Conservation (phyloP, 1,284 basidiomycete species). For the Peniophora sp. region DNA sequence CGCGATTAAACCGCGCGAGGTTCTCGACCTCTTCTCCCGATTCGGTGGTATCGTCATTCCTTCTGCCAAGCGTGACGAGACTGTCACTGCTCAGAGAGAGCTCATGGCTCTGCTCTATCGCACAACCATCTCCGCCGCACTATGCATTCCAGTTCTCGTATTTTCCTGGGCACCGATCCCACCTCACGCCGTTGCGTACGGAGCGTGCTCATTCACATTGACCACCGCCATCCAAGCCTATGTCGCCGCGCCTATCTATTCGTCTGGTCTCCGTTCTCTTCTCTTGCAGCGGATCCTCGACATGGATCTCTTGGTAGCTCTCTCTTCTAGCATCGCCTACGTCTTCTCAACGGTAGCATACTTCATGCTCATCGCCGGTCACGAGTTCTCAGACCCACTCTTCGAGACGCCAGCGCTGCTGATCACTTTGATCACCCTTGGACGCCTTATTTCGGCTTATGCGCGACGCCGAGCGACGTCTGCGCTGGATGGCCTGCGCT, state of each 20-base stretch:
- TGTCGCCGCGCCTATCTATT: slow-evolving; percentile 31
- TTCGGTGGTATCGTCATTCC: slow-evolving; percentile 10
- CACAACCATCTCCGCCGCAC: slow-evolving; percentile 21
- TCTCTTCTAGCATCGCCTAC: slow-evolving; percentile 35
- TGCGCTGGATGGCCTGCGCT: slow-evolving; percentile 26
- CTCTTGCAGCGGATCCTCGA: slow-evolving; percentile 32
- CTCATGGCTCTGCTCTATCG: slow-evolving; percentile 13
- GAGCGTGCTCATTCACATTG: slow-evolving; percentile 28
- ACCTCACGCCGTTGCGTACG: slow-evolving; percentile 23
- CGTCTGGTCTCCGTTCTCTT: slow-evolving; percentile 27
- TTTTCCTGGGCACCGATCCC: slow-evolving; percentile 37
- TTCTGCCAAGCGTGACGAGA: slow-evolving; percentile 2
- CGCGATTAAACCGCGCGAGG: slow-evolving; percentile 10
- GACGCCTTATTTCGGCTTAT: slow-evolving; percentile 30
- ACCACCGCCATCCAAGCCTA: slow-evolving; percentile 31
- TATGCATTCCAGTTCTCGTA: slow-evolving; percentile 36
- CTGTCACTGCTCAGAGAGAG: slow-evolving; percentile 4
- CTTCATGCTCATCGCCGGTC: slow-evolving; percentile 25
- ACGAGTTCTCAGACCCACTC: slow-evolving; percentile 28
- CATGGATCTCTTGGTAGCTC: slow-evolving; percentile 31
- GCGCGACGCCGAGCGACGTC: slow-evolving; percentile 26
- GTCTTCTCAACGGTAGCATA: slow-evolving; percentile 36
- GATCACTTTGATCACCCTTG: slow-evolving; percentile 35
- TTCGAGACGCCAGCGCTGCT: slow-evolving; percentile 40
- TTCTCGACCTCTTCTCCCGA: slow-evolving; percentile 8